These are phyloP conservation scores for Chenopodium suecicum DNA, from an alignment of 148 eudicot species.

Conservation along the genomic window DNA sequence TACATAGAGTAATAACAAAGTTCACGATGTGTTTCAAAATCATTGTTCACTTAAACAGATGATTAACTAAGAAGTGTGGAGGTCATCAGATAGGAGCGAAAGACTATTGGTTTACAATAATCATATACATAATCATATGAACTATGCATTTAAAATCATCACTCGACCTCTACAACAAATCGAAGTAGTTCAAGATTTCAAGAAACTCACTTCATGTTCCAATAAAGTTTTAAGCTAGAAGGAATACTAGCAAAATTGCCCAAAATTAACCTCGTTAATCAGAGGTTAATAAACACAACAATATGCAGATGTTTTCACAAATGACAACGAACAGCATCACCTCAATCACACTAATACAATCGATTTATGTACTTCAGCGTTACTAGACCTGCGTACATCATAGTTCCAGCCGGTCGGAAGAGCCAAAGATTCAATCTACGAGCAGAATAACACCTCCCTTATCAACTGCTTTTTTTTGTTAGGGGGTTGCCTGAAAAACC, in stretches of 20 bases:
- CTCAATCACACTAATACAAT: too few species aligned
- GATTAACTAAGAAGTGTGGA: not conserved
- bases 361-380: slow-evolving; percentile 20
- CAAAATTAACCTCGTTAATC: too few species aligned
- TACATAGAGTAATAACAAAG: too few species aligned
- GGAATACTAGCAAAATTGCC: too few species aligned
- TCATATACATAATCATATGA: slow-evolving; percentile 52
- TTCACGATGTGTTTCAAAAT: too few species aligned
- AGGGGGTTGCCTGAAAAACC: slow-evolving; percentile 41
- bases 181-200: too few species aligned
- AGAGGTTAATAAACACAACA: too few species aligned
- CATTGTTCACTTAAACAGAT: too few species aligned
- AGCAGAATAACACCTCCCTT: slow-evolving; percentile 37
- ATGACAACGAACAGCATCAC: too few species aligned
- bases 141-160: slow-evolving; percentile 78
- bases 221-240: too few species aligned
- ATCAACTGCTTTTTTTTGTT: slow-evolving; percentile 9
- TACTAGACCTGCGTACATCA: slow-evolving; percentile 32
- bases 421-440: slow-evolving; percentile 25
- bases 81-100: slow-evolving; percentile 68
- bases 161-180: slow-evolving; percentile 28
- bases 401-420: slow-evolving; percentile 32
- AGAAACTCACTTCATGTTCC: too few species aligned
- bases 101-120: slow-evolving; percentile 45
- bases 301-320: too few species aligned